A percentile compares a stretch with the other conserved stretches of the same genome.
These are phyloP conservation scores for Hirschioporus abietinus DNA, from an alignment of 768 basidiomycete genomes.

Conservation along the genomic window DNA sequence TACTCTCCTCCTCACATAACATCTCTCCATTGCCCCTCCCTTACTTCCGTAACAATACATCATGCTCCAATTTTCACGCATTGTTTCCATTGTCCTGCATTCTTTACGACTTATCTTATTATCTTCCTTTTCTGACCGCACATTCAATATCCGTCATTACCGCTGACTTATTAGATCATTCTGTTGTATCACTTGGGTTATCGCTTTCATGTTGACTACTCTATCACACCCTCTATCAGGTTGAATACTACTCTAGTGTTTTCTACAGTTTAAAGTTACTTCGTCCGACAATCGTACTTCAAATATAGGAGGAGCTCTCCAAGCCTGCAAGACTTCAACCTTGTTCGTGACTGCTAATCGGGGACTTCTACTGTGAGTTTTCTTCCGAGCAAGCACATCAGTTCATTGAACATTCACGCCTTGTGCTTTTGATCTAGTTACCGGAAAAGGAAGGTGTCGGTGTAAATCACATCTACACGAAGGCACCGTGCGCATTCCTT, in stretches of 20 bases:
- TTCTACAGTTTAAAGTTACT: background rate
- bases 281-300: no score
- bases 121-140: background rate
- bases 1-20: background rate
- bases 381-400: background rate
- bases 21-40: background rate
- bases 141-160: background rate
- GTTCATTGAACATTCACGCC: background rate
- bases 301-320: background rate
- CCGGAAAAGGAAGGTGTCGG: background rate
- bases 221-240: background rate
- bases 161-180: background rate
- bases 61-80: background rate
- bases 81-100: background rate
- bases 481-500: background rate
- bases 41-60: background rate
- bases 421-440: background rate
- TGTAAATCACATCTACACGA: background rate
- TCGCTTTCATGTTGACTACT: background rate
- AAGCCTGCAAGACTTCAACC: background rate
- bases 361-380: background rate
- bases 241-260: background rate
- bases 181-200: background rate
- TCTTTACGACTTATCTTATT: slow-evolving; percentile 1
- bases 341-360: background rate